These are phyloP conservation scores for Schizophyllum amplum DNA, from an alignment of 1,284 basidiomycete genomes.

Conservation along the genomic window DNA sequence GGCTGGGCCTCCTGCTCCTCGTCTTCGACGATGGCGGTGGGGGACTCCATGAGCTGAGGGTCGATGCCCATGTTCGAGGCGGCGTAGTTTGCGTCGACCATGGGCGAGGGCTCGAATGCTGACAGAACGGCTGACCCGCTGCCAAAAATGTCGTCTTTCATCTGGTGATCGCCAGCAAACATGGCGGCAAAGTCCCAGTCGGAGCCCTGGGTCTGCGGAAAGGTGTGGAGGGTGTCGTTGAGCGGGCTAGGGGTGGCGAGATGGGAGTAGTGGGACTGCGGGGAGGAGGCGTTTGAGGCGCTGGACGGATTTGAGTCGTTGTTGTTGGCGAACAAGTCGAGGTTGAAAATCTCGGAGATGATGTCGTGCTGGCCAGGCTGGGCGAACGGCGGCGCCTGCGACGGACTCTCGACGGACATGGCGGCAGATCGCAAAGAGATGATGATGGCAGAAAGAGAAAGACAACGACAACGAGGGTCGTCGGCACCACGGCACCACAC, in stretches of 20 bases:
- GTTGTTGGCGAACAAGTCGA: background rate
- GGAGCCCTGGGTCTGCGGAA: background rate
- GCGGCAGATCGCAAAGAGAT: background rate
- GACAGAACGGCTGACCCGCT: constrained; percentile 5
- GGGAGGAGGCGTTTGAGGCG: constrained; percentile 11
- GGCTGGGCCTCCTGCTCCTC: constrained; percentile 1
- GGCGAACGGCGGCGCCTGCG: background rate
- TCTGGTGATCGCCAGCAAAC: constrained; percentile 1
- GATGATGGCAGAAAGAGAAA: background rate
- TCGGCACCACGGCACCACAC: background rate
- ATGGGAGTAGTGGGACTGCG: constrained; percentile 11
- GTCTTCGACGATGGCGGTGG: constrained; percentile 15
- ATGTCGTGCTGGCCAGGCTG: background rate
- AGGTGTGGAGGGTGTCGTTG: constrained; percentile 5
- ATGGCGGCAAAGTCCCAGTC: background rate
- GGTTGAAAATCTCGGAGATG: background rate
- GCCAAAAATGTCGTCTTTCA: constrained; percentile 13
- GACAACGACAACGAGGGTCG: background rate
- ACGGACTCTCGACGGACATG: background rate
- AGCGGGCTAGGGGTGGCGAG: constrained; percentile 12
- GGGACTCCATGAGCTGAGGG: constrained; percentile 38
- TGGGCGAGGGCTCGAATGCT: constrained; percentile 10
- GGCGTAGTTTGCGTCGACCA: constrained; percentile 10
- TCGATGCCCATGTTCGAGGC: constrained; percentile 30
- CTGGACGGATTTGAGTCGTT: background rate